These are phyloP conservation scores for Dictyostelium intermedium DNA, from an alignment of 78 protist species.

Conservation along the genomic window DNA sequence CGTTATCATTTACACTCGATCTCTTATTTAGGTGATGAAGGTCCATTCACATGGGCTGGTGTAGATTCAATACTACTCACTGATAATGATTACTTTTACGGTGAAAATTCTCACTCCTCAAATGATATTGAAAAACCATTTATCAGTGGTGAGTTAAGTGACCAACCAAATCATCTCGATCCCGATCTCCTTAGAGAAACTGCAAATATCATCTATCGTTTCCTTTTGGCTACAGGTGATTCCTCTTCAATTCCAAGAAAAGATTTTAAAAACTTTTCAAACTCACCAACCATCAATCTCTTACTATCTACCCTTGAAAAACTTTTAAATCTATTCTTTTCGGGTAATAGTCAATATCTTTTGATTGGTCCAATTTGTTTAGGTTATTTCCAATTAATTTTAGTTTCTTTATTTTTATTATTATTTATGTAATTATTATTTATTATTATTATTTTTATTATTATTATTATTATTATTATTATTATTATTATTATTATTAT, in stretches of 20 bases:
- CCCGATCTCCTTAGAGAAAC: neutral
- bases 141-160: conserved; percentile 8
- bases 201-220: neutral
- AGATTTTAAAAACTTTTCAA: neutral
- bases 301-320: neutral
- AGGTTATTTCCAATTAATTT: conserved; percentile 39
- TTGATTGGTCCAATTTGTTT: conserved; percentile 37
- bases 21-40: conserved; percentile 35
- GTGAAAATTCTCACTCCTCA: neutral
- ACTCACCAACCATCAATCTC: conserved; percentile 5
- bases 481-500: no score
- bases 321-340: neutral
- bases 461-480: no score
- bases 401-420: conserved; percentile 19
- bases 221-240: neutral
- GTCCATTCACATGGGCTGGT: conserved; percentile 62
- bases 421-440: conserved; percentile 16
- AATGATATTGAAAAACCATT: neutral
- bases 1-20: conserved; percentile 26
- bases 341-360: conserved; percentile 46
- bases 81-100: conserved; percentile 36
- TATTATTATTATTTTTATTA: no score
- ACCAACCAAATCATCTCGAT: conserved; percentile 41
- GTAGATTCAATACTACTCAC: conserved; percentile 34
- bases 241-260: neutral